Conservation (phyloP, 371 early-diverging fungal genomes). For the Mortierella sp. region DNA sequence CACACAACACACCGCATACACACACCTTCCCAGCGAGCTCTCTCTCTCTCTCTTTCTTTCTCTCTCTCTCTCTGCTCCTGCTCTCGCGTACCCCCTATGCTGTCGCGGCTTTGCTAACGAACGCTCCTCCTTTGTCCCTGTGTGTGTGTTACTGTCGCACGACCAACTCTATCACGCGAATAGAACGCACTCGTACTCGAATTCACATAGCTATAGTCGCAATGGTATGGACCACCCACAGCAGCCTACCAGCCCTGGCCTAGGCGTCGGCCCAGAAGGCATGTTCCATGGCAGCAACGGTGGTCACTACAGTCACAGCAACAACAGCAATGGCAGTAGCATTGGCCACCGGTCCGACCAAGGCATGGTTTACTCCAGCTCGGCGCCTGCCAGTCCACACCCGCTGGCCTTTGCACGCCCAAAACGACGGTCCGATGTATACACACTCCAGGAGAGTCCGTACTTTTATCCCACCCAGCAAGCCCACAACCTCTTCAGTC, state of each 20-base stretch:
- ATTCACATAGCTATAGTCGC: conserved; percentile 12
- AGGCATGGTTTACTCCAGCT: conserved; percentile 28
- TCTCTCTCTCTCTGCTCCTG: no score
- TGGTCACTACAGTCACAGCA: conserved; percentile 3
- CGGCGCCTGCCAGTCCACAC: conserved; percentile 36
- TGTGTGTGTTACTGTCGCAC: no score
- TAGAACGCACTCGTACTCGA: conserved; percentile 33
- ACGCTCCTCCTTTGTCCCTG: no score
- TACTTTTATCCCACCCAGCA: conserved; percentile 74
- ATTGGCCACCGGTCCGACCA: conserved; percentile 7
- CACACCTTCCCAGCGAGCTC: no score
- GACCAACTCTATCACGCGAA: no score
- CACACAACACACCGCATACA: no score
- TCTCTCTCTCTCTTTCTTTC: no score
- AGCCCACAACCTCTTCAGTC: conserved; percentile 66
- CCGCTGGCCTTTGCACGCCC: conserved; percentile 9
- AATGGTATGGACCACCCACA: no score
- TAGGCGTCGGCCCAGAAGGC: no score
- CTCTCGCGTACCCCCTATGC: no score
- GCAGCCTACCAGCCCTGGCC: no score
- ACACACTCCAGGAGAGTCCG: conserved; percentile 58
- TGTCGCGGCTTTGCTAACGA: no score
- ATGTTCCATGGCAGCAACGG: conserved; percentile 5
- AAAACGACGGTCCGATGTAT: conserved; percentile 43
- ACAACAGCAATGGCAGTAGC: conserved; percentile 7